Percentiles rank a stretch among this genome's conserved stretches.
These are phyloP conservation scores for Melaleuca alternifolia DNA, from an alignment of 345 rosid species.

Conservation along the genomic window DNA sequence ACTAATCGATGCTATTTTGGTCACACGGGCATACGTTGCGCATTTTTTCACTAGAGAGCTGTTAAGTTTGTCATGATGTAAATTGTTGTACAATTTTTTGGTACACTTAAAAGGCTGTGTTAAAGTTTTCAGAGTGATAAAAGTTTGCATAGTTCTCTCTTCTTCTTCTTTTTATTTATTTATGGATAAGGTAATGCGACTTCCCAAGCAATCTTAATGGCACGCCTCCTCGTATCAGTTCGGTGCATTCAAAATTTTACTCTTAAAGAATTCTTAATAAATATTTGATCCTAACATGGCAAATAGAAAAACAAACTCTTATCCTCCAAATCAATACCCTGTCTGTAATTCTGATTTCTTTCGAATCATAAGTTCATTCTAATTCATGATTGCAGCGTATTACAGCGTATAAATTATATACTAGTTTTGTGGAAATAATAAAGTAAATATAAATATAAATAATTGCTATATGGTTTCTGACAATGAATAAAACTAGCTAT, in stretches of 20 bases:
- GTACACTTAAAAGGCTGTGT: neutral
- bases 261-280: neutral
- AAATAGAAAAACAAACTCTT: neutral
- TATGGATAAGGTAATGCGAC: neutral
- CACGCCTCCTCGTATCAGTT: neutral
- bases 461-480: neutral
- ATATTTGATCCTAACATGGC: neutral
- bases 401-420: neutral
- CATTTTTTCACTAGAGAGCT: rapidly evolving
- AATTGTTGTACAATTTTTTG: neutral
- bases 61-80: neutral
- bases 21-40: neutral
- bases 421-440: neutral
- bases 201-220: neutral
- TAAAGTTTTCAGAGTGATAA: neutral
- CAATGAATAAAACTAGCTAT: neutral
- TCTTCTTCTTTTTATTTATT: neutral
- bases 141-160: no score
- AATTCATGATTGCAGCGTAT: neutral
- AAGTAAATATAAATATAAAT: neutral
- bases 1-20: neutral
- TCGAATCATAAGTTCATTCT: neutral
- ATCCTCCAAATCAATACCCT: neutral
- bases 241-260: neutral
- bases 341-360: neutral